Evolutionary conservation across 805 yeast species (phyloP), one percentile per base, ranked within the genome.

Genomic region (Clavispora phyllophila): DNA sequence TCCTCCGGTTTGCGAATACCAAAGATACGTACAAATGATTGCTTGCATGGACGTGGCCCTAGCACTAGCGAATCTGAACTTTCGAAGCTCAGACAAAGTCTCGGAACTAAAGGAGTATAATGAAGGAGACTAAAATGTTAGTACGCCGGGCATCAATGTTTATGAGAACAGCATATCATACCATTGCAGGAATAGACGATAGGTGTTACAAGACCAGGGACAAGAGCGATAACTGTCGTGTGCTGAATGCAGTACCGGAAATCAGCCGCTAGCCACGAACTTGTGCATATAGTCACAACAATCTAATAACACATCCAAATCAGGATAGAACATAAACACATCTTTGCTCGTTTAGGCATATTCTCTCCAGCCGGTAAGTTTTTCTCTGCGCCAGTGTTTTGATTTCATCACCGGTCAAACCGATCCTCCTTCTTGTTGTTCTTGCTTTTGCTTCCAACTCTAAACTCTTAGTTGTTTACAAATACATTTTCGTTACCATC

Each of bases 11-110:
- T 17, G 20, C 20, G 20, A 10, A 17, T 6, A 20, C 18, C 18
- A 27, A 17, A 13, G 5, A 33, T 43, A 68, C 79, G 41, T 62
- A 73, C 78, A 81, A 18, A 84, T 70, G 40, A 81, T 62, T 1
- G 87, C 87, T 62, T 84, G 81, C 56, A 84, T 68, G 2, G 63
- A 56, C 25, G 72, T 71, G 5, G 82, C 72, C 58, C 95, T 72
- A 12, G 87, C 81, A 47, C 88, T 83, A 13, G 80, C 68, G 47
- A 82, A 78, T 44, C 95, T 76, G 61, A 88, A 88, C 63, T 84
- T 87, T 49, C 78, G 79, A 32, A 87, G 75, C 13, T 61, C 70
- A 9, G 76, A 61, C 37, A 75, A 67, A 0, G 95, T 83, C 35
- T 77, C 84, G 5, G 79, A 71, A 9, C 84, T 67, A 48, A 87